phyloP scores from a whole-genome alignment of 441 rosid species.

The Gossypium aridum region DNA sequence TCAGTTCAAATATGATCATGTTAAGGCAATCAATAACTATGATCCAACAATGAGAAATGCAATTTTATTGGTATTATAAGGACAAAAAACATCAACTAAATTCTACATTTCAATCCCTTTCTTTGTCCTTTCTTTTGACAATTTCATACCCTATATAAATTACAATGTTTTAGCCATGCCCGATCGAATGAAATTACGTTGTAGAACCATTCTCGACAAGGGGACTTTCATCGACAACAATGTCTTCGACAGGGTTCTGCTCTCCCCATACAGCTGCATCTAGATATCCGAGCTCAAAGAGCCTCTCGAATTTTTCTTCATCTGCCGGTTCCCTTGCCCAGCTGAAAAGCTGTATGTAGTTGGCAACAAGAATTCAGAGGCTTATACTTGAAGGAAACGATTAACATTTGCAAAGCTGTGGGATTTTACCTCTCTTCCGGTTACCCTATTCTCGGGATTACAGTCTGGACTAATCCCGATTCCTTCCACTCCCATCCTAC shows the following conservation, averaged over 20 bases:
- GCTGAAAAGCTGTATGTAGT: conserved; percentile 47
- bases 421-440: conserved; percentile 57
- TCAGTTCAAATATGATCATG: not conserved
- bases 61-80: no score
- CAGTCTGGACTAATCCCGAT: conserved; percentile 87
- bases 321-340: conserved; percentile 95
- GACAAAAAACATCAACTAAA: not conserved
- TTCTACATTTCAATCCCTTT: not conserved
- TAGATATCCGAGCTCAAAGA: conserved; percentile 67
- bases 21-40: no score
- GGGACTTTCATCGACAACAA: conserved; percentile 34
- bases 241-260: conserved; percentile 48
- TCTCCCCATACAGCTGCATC: conserved; percentile 83
- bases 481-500: conserved; percentile 54
- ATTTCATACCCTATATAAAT: not conserved
- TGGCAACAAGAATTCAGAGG: not conserved
- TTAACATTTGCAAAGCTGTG: not conserved
- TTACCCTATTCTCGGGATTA: conserved; percentile 68
- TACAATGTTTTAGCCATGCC: not conserved
- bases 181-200: not conserved
- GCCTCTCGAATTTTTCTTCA: conserved; percentile 58
- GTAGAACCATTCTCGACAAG: conserved; percentile 18
- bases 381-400: not conserved
- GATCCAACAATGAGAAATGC: no score
- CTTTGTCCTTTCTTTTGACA: not conserved